Evolutionary conservation across 768 basidiomycete species (phyloP).

Genomic region (Russula olivacea): DNA sequence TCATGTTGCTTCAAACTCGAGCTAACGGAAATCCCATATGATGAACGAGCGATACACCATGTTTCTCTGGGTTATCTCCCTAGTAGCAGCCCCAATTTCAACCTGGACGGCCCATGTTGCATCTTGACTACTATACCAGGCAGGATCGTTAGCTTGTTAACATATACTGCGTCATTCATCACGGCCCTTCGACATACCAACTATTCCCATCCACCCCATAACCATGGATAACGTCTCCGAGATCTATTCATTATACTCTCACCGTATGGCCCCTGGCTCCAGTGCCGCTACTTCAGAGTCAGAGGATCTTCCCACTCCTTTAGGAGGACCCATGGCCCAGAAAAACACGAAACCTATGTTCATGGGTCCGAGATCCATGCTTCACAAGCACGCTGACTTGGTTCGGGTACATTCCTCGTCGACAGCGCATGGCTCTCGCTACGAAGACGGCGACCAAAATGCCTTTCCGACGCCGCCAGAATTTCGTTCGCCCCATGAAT

Average conservation of each 20-base stretch:
- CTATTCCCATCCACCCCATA: not conserved
- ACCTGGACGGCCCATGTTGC: slow-evolving; percentile 1
- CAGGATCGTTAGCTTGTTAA: not conserved
- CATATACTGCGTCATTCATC: not conserved
- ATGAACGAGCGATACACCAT: not conserved
- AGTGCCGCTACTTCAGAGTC: slow-evolving; percentile 5
- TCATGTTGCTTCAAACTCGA: not conserved
- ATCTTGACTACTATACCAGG: not conserved
- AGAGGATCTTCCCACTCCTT: slow-evolving; percentile 15
- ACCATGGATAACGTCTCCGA: slow-evolving; percentile 24
- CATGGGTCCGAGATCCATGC: slow-evolving; percentile 19
- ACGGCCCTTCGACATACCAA: not conserved
- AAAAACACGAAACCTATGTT: slow-evolving; percentile 1
- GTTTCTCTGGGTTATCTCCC: not conserved
- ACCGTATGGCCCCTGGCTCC: slow-evolving; percentile 8
- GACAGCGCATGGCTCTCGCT: slow-evolving; percentile 1
- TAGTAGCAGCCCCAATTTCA: not conserved
- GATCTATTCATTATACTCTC: slow-evolving; percentile 24
- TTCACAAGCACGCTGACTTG: not conserved
- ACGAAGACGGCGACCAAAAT: slow-evolving; percentile 6
- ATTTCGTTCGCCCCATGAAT: slow-evolving; percentile 18
- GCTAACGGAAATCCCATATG: not conserved
- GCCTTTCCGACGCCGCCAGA: slow-evolving; percentile 19
- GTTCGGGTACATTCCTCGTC: slow-evolving; percentile 12
- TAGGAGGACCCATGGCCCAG: slow-evolving; percentile 1